Percentiles rank a stretch among this genome's conserved stretches.
Conservation (phyloP, 257 asterid species). For the Rubia yunnanensis region DNA sequence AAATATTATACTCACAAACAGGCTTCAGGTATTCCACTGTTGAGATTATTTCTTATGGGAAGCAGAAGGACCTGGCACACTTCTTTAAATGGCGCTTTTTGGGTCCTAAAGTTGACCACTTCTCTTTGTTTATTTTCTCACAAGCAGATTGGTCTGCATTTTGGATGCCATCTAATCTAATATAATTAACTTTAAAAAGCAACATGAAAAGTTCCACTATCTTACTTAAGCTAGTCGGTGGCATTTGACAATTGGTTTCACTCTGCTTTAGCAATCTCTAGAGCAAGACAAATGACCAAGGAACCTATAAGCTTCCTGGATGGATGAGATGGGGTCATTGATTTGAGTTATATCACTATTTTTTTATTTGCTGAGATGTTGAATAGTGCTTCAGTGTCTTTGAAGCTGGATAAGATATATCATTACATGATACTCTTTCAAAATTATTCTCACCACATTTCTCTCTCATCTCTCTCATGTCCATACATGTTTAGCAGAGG, state of each 20-base stretch:
- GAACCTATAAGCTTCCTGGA: neutral
- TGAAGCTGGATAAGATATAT: neutral
- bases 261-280: neutral
- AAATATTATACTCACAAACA: constrained; percentile 88
- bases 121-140: neutral
- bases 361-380: neutral
- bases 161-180: neutral
- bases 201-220: neutral
- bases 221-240: neutral
- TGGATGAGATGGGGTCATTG: neutral
- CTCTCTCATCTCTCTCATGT: too few relatives aligned
- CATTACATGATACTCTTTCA: neutral
- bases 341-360: too few relatives aligned
- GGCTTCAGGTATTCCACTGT: constrained; percentile 78
- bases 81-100: neutral
- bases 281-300: neutral
- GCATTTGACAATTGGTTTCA: neutral
- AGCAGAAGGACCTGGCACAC: neutral
- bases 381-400: neutral
- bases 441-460: neutral
- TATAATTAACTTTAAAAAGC: neutral
- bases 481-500: neutral
- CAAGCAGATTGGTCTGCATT: neutral
- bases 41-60: constrained; percentile 5
- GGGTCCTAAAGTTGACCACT: too few relatives aligned